Evolutionary conservation across 345 rosid genomes (phyloP).

Genomic region (Acer negundo): DNA sequence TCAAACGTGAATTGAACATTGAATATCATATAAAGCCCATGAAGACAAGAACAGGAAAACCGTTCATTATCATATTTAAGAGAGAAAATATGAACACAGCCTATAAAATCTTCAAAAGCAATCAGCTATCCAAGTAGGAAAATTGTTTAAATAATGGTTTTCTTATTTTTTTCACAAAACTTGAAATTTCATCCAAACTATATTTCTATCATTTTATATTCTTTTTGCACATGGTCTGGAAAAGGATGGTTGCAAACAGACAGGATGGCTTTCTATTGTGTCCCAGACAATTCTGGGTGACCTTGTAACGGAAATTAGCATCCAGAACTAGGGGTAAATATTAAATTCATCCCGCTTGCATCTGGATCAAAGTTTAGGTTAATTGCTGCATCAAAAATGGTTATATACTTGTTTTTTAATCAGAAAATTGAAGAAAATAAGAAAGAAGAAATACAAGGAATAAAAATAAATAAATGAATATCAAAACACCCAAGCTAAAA

Average conservation of each 20-base stretch:
- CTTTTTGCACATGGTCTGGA: too few species aligned
- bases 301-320: not conserved
- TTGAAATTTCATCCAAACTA: constrained; percentile 2
- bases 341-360: too few species aligned
- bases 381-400: not conserved
- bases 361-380: not conserved
- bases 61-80: too few species aligned
- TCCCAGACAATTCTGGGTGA: not conserved
- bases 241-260: not conserved
- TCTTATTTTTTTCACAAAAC: not conserved
- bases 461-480: not conserved
- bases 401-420: too few species aligned
- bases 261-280: not conserved
- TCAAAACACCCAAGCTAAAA: not conserved
- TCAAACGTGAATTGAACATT: not conserved
- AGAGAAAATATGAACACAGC: not conserved
- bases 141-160: not conserved
- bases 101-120: not conserved
- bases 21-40: not conserved
- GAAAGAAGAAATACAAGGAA: not conserved
- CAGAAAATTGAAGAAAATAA: not conserved
- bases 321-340: not conserved
- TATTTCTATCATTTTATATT: not conserved
- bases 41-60: not conserved
- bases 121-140: not conserved